Conservation (phyloP, 1,284 basidiomycete genomes). For the Amylostereum chailletii region DNA sequence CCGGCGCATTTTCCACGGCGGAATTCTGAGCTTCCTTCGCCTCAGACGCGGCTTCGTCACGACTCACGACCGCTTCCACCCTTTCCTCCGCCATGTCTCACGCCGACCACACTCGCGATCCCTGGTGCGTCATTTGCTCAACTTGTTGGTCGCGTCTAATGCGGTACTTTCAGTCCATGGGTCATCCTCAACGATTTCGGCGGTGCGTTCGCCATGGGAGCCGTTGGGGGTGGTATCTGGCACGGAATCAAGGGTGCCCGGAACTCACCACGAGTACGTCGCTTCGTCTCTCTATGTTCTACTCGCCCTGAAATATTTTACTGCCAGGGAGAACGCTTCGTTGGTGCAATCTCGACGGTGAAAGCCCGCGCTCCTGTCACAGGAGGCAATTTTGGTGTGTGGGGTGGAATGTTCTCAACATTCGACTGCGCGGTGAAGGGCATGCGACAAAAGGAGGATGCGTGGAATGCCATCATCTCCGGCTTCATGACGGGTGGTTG, state of each 20-base stretch:
- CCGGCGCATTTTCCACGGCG: no score
- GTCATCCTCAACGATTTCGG: slow-evolving; percentile 99
- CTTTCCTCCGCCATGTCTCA: slow-evolving; percentile 49
- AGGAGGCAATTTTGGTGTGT: slow-evolving; percentile 96
- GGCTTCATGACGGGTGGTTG: slow-evolving; percentile 98
- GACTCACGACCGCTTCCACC: slow-evolving; percentile 13
- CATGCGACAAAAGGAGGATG: slow-evolving; percentile 96
- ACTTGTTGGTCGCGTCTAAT: neutral
- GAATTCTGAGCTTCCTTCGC: no score
- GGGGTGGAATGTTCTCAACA: slow-evolving; percentile 96
- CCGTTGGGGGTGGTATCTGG: slow-evolving; percentile 95
- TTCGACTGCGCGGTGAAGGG: slow-evolving; percentile 99
- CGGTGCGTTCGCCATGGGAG: slow-evolving; percentile 94
- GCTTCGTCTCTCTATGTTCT: neutral
- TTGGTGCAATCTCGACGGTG: slow-evolving; percentile 92
- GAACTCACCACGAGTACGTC: slow-evolving; percentile 86
- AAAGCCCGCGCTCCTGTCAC: slow-evolving; percentile 98
- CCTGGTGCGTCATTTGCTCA: slow-evolving; percentile 51
- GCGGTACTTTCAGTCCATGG: slow-evolving; percentile 67
- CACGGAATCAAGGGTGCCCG: slow-evolving; percentile 98
- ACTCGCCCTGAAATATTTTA: neutral
- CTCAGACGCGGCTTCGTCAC: slow-evolving; percentile 2
- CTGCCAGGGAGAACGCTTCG: slow-evolving; percentile 81
- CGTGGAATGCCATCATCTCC: slow-evolving; percentile 98
- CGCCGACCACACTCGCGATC: slow-evolving; percentile 90